These are phyloP conservation scores for Cladosporium sp. DNA, from an alignment of 2,329 filamentous ascomycete species.

Conservation along the genomic window DNA sequence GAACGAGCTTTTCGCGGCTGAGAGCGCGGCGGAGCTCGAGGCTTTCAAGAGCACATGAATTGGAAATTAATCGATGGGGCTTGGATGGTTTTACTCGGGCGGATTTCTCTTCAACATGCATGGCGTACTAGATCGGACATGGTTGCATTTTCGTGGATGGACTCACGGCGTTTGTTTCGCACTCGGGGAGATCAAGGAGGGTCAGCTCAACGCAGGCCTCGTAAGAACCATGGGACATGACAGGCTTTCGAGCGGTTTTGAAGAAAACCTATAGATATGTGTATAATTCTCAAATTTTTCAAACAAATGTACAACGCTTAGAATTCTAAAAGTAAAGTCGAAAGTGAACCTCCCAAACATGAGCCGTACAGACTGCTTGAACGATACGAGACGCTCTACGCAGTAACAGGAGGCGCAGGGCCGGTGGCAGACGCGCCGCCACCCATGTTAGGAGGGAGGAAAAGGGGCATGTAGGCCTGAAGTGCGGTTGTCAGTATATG, in stretches of 20 bases:
- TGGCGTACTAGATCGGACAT: not conserved
- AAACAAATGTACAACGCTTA: constrained; percentile 11
- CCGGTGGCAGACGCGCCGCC: constrained; percentile 5
- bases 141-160: not conserved
- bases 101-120: constrained; percentile 9
- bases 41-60: constrained; percentile 1
- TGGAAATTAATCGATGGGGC: not conserved
- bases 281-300: not conserved
- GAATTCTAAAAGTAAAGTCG: not conserved
- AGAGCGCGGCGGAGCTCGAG: constrained; percentile 11
- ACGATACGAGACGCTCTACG: not conserved
- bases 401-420: constrained; percentile 5
- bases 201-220: constrained; percentile 8
- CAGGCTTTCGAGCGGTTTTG: not conserved
- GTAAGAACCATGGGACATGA: not conserved
- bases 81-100: not conserved
- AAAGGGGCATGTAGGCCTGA: constrained; percentile 61
- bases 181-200: not conserved
- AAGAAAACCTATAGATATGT: not conserved
- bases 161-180: not conserved
- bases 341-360: not conserved
- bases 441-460: constrained; percentile 53
- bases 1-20: constrained; percentile 28
- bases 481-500: not conserved
- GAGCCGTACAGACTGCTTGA: not conserved